Base-by-base conservation (phyloP, 257 asterid genomes). In the Ajuga chamaepitys region DNA sequence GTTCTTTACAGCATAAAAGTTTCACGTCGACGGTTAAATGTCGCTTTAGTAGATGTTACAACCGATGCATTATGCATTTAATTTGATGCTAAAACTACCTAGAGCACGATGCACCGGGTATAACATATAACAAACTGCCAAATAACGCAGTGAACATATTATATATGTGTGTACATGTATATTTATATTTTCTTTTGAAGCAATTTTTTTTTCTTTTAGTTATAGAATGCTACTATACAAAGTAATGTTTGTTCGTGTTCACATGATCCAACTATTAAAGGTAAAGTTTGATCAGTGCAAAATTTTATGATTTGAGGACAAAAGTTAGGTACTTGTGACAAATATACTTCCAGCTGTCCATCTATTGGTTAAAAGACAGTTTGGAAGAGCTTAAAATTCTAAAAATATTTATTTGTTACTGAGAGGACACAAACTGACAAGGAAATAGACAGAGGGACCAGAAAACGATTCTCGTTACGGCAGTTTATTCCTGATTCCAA, bases 371-470 rank as follows among this genome's bases (percentile, higher is more conserved):
- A 16, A 61, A 62, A 67, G 9, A 25, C 5, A 58, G 32, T 17
- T 20, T 40, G 9, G 24, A 53, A 16, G 45, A 58, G 21, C 13
- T 56, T 63, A 11, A n/a, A 34, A 48, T 11, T 45, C 55, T 10
- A 24, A 48, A n/a, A 51, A 17, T 46, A 21, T 41, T 44, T 46
- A 21, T 41, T 44, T 5, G 8, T 48, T 20, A 41, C 68, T 64
- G 81, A 79, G 81, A 79, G 78, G 68, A 64, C 32, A 67, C 45
- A 70, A 84, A 53, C 41, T 30, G 71, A 79, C 88, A 71, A 34
- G 37, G 61, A 28, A 72, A 44, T 62, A 50, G 74, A 82, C 76
- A 74, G 71, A 59, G 77, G 87, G 84, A 25, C 82, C 90, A 57
- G 20, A 62, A 66, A 66, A 34, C 37, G 54, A 75, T 81, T 82